Conservation (phyloP, 257 asterid species). For the Solanum etuberosum region DNA sequence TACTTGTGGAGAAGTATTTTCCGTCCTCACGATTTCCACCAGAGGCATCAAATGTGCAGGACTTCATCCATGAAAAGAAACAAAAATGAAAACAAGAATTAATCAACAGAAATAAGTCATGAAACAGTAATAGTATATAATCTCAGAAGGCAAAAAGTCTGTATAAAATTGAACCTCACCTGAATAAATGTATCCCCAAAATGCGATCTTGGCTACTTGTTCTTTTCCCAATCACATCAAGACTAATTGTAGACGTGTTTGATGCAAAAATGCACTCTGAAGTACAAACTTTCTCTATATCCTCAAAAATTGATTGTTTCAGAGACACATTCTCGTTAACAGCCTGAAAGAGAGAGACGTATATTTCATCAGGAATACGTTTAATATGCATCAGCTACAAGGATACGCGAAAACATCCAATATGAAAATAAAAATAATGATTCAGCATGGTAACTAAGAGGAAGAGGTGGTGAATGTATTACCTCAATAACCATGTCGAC, state of each 20-base stretch:
- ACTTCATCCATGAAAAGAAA: slow-evolving; percentile 11
- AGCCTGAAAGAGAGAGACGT: slow-evolving; percentile 15
- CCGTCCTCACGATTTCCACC: slow-evolving; percentile 30
- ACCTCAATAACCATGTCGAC: slow-evolving; percentile 59
- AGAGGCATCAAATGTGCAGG: slow-evolving; percentile 37
- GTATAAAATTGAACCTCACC: slow-evolving; percentile 5
- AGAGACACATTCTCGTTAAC: slow-evolving; percentile 21
- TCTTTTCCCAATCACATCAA: slow-evolving; percentile 24
- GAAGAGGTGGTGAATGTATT: background rate
- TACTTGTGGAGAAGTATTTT: slow-evolving; percentile 30
- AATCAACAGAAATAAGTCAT: background rate
- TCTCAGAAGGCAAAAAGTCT: background rate
- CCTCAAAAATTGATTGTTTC: slow-evolving; percentile 31
- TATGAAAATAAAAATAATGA: background rate
- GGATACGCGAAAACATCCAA: background rate
- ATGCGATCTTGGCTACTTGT: slow-evolving; percentile 30
- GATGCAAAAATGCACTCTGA: slow-evolving; percentile 35
- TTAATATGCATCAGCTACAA: background rate
- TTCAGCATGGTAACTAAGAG: background rate
- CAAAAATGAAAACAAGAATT: background rate
- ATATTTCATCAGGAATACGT: background rate
- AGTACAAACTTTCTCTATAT: slow-evolving; percentile 32
- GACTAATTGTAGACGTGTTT: slow-evolving; percentile 24
- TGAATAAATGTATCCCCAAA: slow-evolving; percentile 29
- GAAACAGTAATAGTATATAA: background rate